These are phyloP conservation scores for Colletotrichum sp. DNA, from an alignment of 2,329 filamentous ascomycete genomes.

Conservation along the genomic window DNA sequence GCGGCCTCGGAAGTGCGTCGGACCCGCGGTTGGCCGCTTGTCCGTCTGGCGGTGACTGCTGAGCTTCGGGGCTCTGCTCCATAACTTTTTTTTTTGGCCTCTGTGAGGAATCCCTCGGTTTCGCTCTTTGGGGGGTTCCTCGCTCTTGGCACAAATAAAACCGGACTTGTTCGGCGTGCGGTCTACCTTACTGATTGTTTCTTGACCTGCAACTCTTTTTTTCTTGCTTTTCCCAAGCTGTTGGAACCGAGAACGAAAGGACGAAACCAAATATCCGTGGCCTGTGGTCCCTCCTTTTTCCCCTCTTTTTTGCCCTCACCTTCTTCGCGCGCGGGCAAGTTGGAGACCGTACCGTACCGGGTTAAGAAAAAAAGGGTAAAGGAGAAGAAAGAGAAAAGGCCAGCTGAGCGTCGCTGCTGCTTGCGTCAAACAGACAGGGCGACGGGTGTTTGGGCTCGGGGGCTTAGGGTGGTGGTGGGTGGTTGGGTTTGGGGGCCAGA, in stretches of 20 bases:
- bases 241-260: background rate
- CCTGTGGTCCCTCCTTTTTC: background rate
- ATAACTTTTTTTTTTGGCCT: background rate
- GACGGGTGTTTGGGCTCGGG: background rate
- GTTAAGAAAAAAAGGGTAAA: background rate
- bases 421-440: background rate
- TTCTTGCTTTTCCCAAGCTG: background rate
- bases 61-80: conserved; percentile 19
- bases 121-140: background rate
- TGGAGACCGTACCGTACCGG: background rate
- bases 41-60: conserved; percentile 16
- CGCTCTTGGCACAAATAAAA: conserved; percentile 1
- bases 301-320: background rate
- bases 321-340: background rate
- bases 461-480: background rate
- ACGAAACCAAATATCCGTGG: background rate
- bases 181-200: background rate
- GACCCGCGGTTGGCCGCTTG: conserved; percentile 16
- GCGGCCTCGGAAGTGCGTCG: conserved; percentile 21
- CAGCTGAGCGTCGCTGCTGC: background rate
- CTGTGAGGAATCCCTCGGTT: background rate
- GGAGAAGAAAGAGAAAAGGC: background rate
- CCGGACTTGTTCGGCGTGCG: conserved; percentile 1
- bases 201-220: background rate
- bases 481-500: conserved; percentile 2